Conservation (phyloP, 495 filamentous ascomycete genomes). For the Lindgomyces ingoldianus region DNA sequence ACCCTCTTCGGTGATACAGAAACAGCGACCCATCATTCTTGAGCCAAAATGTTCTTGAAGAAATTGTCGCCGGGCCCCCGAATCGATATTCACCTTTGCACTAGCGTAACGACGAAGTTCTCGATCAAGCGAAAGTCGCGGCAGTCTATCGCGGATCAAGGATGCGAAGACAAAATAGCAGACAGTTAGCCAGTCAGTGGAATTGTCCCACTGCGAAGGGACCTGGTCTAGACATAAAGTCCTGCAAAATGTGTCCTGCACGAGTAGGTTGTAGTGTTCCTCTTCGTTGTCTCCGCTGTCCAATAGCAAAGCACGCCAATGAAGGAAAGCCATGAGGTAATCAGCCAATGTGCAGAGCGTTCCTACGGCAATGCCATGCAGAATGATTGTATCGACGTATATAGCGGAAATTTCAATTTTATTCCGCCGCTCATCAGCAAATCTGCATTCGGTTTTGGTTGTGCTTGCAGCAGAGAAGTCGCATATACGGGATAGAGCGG, state of each 20-base stretch:
- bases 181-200: slow-evolving; percentile 24
- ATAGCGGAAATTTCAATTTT: slow-evolving; percentile 39
- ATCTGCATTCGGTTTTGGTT: slow-evolving; percentile 24
- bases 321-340: slow-evolving; percentile 41
- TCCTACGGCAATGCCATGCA: slow-evolving; percentile 33
- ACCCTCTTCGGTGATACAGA: slow-evolving; percentile 14
- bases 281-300: background rate
- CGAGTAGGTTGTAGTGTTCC: background rate
- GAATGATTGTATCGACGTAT: slow-evolving; percentile 33
- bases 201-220: slow-evolving; percentile 3
- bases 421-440: slow-evolving; percentile 22
- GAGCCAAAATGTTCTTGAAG: slow-evolving; percentile 13
- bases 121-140: slow-evolving; percentile 29
- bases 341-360: slow-evolving; percentile 30
- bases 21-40: slow-evolving; percentile 23
- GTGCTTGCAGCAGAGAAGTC: slow-evolving; percentile 36
- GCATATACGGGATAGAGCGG: slow-evolving; percentile 23
- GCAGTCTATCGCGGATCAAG: slow-evolving; percentile 34
- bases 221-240: slow-evolving; percentile 38
- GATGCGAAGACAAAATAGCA: slow-evolving; percentile 39
- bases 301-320: slow-evolving; percentile 36
- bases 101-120: slow-evolving; percentile 22
- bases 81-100: background rate
- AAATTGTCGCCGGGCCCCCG: slow-evolving; percentile 1
- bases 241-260: slow-evolving; percentile 37